Conservation (phyloP, 1,284 basidiomycete species). For the Ustilago shanxiensis region DNA sequence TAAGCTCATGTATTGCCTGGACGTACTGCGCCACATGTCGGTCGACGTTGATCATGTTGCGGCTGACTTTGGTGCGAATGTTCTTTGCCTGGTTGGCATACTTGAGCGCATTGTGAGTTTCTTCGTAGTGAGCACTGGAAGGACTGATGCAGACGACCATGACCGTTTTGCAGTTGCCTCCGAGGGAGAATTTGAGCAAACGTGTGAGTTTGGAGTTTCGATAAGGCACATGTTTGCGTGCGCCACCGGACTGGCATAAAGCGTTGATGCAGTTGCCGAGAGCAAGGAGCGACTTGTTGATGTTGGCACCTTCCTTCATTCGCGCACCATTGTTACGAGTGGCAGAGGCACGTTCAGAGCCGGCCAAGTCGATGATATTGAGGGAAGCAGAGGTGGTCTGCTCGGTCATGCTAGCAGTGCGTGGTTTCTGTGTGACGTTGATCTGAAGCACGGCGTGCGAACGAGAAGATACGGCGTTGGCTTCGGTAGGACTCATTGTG, state of each 20-base stretch:
- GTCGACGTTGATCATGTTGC: slow-evolving; percentile 69
- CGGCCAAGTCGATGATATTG: slow-evolving; percentile 70
- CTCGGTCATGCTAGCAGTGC: slow-evolving; percentile 63
- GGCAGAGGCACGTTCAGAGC: slow-evolving; percentile 68
- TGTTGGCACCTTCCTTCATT: slow-evolving; percentile 71
- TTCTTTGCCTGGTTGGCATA: slow-evolving; percentile 70
- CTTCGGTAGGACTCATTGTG: slow-evolving; percentile 69
- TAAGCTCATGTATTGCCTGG: slow-evolving; percentile 89
- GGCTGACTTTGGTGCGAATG: slow-evolving; percentile 69
- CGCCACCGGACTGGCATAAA: slow-evolving; percentile 65
- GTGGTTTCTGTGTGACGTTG: slow-evolving; percentile 68
- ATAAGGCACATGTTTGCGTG: slow-evolving; percentile 64
- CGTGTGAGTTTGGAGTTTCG: slow-evolving; percentile 69
- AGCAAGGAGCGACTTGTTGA: slow-evolving; percentile 69
- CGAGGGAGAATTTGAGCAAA: slow-evolving; percentile 69
- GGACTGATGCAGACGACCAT: slow-evolving; percentile 70
- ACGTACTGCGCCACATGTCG: slow-evolving; percentile 73
- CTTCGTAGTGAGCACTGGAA: slow-evolving; percentile 68
- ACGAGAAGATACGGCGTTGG: slow-evolving; percentile 68
- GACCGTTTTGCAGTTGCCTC: slow-evolving; percentile 70
- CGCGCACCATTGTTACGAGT: slow-evolving; percentile 68
- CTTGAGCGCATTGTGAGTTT: slow-evolving; percentile 70
- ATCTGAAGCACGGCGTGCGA: slow-evolving; percentile 69
- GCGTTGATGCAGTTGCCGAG: slow-evolving; percentile 70
- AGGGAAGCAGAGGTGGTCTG: slow-evolving; percentile 67